A percentile compares a stretch with the other conserved stretches of the same genome.
Evolutionary conservation across 257 asterid genomes (phyloP).

Genomic region (Solanum habrochaites): DNA sequence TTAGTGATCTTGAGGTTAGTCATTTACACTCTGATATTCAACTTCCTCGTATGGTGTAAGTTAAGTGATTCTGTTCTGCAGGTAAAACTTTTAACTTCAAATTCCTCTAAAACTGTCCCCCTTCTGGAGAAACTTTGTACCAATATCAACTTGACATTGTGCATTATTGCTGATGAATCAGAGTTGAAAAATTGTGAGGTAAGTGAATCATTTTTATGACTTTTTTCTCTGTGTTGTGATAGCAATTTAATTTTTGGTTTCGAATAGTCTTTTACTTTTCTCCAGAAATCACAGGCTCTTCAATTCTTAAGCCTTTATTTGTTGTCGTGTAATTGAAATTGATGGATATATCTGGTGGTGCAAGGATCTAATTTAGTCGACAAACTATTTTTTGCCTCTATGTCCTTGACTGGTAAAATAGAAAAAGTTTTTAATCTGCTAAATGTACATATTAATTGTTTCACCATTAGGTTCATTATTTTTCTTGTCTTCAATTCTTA

Average conservation of each 20-base stretch:
- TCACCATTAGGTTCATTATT: not conserved
- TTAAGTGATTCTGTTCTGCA: conserved; percentile 24
- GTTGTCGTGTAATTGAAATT: not conserved
- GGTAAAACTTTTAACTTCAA: conserved; percentile 38
- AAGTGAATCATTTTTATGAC: conserved; percentile 4
- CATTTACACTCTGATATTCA: conserved; percentile 1
- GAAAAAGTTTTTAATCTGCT: not conserved
- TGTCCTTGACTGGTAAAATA: not conserved
- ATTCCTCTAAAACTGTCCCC: conserved; percentile 24
- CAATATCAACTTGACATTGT: conserved; percentile 38
- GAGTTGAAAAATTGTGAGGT: conserved; percentile 58
- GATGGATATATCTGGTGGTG: not conserved
- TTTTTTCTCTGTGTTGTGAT: not conserved
- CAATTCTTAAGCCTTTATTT: not conserved
- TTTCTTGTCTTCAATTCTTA: not conserved
- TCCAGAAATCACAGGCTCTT: not conserved
- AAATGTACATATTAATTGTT: not conserved
- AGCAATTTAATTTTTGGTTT: not conserved
- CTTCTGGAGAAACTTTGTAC: conserved; percentile 51
- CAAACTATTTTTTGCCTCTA: not conserved
- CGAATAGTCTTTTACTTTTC: not conserved
- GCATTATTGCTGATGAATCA: conserved; percentile 64
- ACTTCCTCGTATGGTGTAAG: not conserved
- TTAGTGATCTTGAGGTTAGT: conserved; percentile 59
- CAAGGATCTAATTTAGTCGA: not conserved